Evolutionary conservation across 2,329 filamentous ascomycete genomes (phyloP), one percentile per base, ranked within the genome.

Genomic region (Bipolaris sorokiniana): DNA sequence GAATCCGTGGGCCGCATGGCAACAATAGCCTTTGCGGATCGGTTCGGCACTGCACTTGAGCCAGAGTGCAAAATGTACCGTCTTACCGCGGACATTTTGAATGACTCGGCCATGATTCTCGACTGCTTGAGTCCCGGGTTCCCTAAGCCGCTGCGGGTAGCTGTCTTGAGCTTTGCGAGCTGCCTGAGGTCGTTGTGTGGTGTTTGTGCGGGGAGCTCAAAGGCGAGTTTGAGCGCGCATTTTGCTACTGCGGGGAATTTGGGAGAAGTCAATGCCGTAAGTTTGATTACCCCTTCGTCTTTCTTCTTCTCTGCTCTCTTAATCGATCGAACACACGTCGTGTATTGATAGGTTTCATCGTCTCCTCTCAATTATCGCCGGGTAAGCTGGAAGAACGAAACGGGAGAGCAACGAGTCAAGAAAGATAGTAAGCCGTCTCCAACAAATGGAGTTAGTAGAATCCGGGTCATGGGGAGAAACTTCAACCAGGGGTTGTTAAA

Each of bases 31-130:
- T 96, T 97, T 74, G 93, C 92, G 1, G 88, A 96, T 74, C 84
- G 86, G 41, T 87, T 94, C 56, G 92, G 92, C 36, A 90, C 90
- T 44, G 85, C 90, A 31, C 89, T 97, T 46, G 92, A 96, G 75
- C 91, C 92, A 1, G 92, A 97, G 73, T 94, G 91, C 80, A 97
- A 97, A 76, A 89, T 86, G 75, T 97, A 93, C 77, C 88, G 92
- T 15, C 89, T 96, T 47, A 85, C 93, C 2, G 92, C 92, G 3
- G 92, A 97, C 72, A 80, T 96, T 18, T 90, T 97, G 79, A 97
- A 97, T 76, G 92, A 97, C 73, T 82, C 87, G 7, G 90, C 90
- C 13, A 91, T 96, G 81, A 82, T 96, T 52, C 83, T 97, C n/a
- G 91, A 97, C 72, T 88, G 92, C 58, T 81, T 94, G 37, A 92